These are phyloP conservation scores for Phylloporus arenicola DNA, from an alignment of 768 basidiomycete species.

Conservation along the genomic window DNA sequence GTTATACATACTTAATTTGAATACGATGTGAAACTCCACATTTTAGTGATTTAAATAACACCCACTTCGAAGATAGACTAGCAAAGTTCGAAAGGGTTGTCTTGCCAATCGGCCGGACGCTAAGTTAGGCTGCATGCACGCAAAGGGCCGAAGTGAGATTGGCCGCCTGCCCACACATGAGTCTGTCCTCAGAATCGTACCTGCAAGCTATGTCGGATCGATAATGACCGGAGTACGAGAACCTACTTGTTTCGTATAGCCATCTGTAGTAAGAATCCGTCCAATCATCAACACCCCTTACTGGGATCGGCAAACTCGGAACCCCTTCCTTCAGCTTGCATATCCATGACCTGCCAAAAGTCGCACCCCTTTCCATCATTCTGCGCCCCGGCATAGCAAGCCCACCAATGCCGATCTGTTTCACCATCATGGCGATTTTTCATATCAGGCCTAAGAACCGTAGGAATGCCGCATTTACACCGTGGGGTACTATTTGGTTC, in stretches of 20 bases:
- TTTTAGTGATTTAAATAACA: neutral
- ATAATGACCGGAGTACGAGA: neutral
- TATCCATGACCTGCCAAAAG: conserved; percentile 71
- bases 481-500: conserved; percentile 56
- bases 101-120: neutral
- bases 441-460: conserved; percentile 72
- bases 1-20: too few species aligned
- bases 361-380: conserved; percentile 80
- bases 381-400: conserved; percentile 74
- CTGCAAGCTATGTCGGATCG: conserved; percentile 2
- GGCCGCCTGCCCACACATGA: neutral
- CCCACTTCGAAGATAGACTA: conserved; percentile 1
- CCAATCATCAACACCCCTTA: neutral
- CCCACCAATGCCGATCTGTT: conserved; percentile 65
- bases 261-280: neutral
- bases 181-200: neutral
- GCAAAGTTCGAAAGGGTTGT: neutral
- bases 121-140: neutral
- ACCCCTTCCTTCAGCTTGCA: conserved; percentile 61
- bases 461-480: conserved; percentile 70
- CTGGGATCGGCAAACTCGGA: conserved; percentile 31
- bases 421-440: conserved; percentile 56
- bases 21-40: neutral
- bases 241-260: conserved; percentile 2
- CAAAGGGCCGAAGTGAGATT: neutral